Evolutionary conservation across 2,329 filamentous ascomycete genomes (phyloP).

Genomic region (Basipetospora sp.): DNA sequence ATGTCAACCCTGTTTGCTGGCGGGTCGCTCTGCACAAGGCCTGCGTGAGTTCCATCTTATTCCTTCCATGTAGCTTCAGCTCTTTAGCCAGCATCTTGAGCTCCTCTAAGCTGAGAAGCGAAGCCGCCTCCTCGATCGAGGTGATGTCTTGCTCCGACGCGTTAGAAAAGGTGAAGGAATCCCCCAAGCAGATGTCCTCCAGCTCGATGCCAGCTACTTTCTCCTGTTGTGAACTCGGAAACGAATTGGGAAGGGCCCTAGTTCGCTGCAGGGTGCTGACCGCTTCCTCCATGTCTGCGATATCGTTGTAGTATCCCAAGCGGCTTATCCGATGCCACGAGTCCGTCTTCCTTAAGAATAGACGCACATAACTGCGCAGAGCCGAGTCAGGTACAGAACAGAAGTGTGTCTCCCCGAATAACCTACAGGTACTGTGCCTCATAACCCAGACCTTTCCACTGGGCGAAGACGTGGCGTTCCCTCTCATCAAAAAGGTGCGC

Average conservation of each 20-base stretch:
- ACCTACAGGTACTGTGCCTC: slow-evolving; percentile 80
- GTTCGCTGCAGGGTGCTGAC: slow-evolving; percentile 47
- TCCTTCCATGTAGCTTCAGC: slow-evolving; percentile 73
- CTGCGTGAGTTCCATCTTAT: slow-evolving; percentile 63
- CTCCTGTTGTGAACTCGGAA: slow-evolving; percentile 10
- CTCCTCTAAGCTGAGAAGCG: slow-evolving; percentile 73
- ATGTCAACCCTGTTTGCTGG: slow-evolving; percentile 61
- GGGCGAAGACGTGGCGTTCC: slow-evolving; percentile 60
- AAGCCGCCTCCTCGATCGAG: slow-evolving; percentile 68
- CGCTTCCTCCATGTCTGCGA: slow-evolving; percentile 56
- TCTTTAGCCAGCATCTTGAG: slow-evolving; percentile 74
- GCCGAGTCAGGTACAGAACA: slow-evolving; percentile 8
- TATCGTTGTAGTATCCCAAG: slow-evolving; percentile 68
- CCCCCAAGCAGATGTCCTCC: slow-evolving; percentile 32
- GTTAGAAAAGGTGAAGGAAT: slow-evolving; percentile 66
- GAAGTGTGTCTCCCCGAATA: too few relatives aligned
- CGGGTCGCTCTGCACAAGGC: slow-evolving; percentile 62
- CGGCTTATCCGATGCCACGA: slow-evolving; percentile 75
- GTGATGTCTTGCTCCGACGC: slow-evolving; percentile 57
- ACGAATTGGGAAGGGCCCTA: slow-evolving; percentile 36
- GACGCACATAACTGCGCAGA: slow-evolving; percentile 58
- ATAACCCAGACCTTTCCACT: slow-evolving; percentile 62
- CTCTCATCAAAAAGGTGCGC: slow-evolving; percentile 70
- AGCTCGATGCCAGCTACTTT: slow-evolving; percentile 19
- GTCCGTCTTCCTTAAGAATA: slow-evolving; percentile 84